These are phyloP conservation scores for Colletotrichum lini DNA, from an alignment of 2,329 filamentous ascomycete genomes.

Conservation along the genomic window DNA sequence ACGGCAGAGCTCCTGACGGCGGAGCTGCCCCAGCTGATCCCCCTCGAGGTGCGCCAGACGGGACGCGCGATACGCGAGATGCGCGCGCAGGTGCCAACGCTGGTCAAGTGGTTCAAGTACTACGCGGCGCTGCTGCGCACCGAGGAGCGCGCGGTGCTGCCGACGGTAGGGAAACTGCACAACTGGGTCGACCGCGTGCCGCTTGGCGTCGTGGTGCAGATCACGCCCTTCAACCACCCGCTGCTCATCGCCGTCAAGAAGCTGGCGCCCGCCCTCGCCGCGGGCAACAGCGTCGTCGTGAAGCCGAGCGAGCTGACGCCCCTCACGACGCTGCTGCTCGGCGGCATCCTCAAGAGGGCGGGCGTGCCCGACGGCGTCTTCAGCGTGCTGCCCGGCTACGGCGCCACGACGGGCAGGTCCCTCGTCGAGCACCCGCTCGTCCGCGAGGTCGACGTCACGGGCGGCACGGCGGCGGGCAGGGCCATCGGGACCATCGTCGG, in stretches of 20 bases:
- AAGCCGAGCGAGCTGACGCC: constrained; percentile 76
- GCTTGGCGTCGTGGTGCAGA: constrained; percentile 70
- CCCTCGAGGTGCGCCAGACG: constrained; percentile 77
- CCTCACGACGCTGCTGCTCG: constrained; percentile 72
- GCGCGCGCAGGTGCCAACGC: constrained; percentile 75
- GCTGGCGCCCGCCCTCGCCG: constrained; percentile 71
- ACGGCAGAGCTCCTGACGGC: constrained; percentile 68
- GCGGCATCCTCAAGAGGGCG: constrained; percentile 73
- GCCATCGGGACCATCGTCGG: constrained; percentile 77
- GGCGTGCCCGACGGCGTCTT: constrained; percentile 80
- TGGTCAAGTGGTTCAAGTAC: constrained; percentile 80
- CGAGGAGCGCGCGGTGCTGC: constrained; percentile 76
- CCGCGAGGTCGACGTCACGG: constrained; percentile 81
- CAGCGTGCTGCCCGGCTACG: constrained; percentile 72
- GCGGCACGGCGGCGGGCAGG: constrained; percentile 79
- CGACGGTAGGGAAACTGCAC: constrained; percentile 73
- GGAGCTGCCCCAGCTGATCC: constrained; percentile 69
- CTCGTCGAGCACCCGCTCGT: constrained; percentile 67
- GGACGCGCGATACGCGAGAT: constrained; percentile 79
- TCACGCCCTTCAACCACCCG: constrained; percentile 73
- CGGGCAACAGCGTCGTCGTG: constrained; percentile 71
- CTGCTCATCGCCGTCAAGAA: constrained; percentile 73
- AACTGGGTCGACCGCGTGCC: constrained; percentile 70
- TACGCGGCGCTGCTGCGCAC: constrained; percentile 78
- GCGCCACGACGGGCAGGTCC: constrained; percentile 65